A percentile compares a stretch with the other conserved stretches of the same genome.
These are phyloP conservation scores for Rhododendron molle DNA, from an alignment of 148 eudicot genomes.

Conservation along the genomic window DNA sequence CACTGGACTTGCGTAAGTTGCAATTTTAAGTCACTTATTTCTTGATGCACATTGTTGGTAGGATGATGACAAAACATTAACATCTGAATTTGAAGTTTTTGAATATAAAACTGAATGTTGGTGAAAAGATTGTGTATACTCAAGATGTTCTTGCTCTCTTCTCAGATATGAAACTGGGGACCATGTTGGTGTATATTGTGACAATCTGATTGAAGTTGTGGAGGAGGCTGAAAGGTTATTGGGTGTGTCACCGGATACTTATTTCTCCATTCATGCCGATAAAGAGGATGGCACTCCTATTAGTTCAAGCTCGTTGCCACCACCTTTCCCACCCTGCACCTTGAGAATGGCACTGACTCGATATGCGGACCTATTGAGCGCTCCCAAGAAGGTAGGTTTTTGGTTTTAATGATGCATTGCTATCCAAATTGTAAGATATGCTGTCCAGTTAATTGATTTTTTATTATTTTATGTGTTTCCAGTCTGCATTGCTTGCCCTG, in stretches of 20 bases:
- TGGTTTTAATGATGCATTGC: not conserved
- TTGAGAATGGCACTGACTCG: constrained; percentile 66
- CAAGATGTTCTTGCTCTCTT: constrained; percentile 10
- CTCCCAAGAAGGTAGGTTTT: constrained; percentile 75
- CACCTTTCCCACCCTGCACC: constrained; percentile 87
- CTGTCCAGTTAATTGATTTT: not conserved
- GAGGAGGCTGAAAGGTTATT: constrained; percentile 81
- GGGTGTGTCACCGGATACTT: constrained; percentile 53
- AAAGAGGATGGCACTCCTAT: constrained; percentile 84
- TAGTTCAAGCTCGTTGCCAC: constrained; percentile 59
- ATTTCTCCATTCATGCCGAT: constrained; percentile 74
- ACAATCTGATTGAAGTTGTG: constrained; percentile 65
- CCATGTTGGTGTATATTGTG: constrained; percentile 95
- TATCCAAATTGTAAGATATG: not conserved
- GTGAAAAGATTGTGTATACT: not conserved
- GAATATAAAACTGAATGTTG: not conserved
- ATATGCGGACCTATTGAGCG: constrained; percentile 85
- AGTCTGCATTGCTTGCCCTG: constrained; percentile 86
- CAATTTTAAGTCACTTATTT: not conserved
- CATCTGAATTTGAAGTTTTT: not conserved
- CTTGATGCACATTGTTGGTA: not conserved
- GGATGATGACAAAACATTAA: not conserved
- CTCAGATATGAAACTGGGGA: constrained; percentile 96
- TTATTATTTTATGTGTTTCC: constrained; percentile 16
- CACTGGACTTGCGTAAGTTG: constrained; percentile 75